These are phyloP conservation scores for Peziza echinospora DNA, from an alignment of 495 filamentous ascomycete species.

Conservation along the genomic window DNA sequence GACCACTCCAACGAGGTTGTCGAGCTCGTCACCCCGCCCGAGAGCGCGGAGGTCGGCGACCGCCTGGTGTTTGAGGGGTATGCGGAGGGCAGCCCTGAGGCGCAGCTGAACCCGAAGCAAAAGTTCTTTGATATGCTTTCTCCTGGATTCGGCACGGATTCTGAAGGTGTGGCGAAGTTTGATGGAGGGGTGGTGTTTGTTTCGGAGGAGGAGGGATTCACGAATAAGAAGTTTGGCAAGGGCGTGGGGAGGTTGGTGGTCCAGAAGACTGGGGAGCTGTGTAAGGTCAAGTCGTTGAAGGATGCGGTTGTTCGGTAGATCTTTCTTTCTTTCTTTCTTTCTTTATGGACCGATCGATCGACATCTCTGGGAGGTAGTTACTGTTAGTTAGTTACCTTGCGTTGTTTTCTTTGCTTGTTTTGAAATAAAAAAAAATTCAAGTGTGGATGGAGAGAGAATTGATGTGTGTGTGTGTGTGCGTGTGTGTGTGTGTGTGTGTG, in stretches of 20 bases:
- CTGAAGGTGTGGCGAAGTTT: slow-evolving; percentile 54
- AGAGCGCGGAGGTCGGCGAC: slow-evolving; percentile 58
- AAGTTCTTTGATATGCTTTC: slow-evolving; percentile 95
- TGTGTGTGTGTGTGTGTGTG: too few species aligned
- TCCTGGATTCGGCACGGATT: slow-evolving; percentile 78
- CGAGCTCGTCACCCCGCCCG: slow-evolving; percentile 74
- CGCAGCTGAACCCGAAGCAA: slow-evolving; percentile 91
- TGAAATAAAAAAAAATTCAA: too few species aligned
- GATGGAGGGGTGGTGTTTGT: slow-evolving; percentile 40
- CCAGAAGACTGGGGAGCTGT: slow-evolving; percentile 45
- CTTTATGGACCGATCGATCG: too few species aligned
- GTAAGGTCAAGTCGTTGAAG: slow-evolving; percentile 50
- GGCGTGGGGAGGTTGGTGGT: slow-evolving; percentile 48
- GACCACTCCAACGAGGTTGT: slow-evolving; percentile 52
- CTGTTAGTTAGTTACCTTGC: too few species aligned
- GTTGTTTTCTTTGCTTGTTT: too few species aligned
- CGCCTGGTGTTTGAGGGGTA: slow-evolving; percentile 86
- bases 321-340: too few species aligned
- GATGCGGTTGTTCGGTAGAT: slow-evolving; percentile 46
- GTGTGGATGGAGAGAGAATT: too few species aligned
- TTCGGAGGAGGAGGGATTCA: slow-evolving; percentile 35
- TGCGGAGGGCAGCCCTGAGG: slow-evolving; percentile 69
- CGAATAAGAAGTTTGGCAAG: slow-evolving; percentile 32
- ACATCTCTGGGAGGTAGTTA: too few species aligned
- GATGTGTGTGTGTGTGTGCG: too few species aligned